Conservation (phyloP, 495 filamentous ascomycete genomes). For the Daldinia decipiens region DNA sequence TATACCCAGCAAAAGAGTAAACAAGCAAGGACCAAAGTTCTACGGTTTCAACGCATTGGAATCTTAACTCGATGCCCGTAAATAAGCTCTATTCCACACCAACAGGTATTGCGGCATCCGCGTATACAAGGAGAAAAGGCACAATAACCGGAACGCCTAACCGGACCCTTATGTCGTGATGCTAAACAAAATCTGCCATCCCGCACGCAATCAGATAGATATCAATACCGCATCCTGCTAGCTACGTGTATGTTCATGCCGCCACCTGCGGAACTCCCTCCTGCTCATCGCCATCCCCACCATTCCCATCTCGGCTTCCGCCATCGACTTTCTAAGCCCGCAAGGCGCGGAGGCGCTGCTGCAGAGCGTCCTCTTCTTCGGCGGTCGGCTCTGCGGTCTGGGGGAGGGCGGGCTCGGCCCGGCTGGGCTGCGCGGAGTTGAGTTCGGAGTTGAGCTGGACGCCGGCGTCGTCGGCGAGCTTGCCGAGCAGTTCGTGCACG, state of each 20-base stretch:
- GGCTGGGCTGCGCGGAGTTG: conserved; percentile 66
- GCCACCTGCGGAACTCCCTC: not conserved
- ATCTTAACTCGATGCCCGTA: not conserved
- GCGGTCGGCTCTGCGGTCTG: conserved; percentile 64
- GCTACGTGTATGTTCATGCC: conserved; percentile 8
- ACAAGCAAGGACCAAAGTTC: not conserved
- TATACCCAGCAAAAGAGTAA: not conserved
- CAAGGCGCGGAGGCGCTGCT: conserved; percentile 66
- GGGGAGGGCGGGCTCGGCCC: conserved; percentile 59
- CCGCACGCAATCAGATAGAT: not conserved
- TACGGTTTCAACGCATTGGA: not conserved
- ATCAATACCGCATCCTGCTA: not conserved
- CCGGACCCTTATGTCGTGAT: conserved; percentile 32
- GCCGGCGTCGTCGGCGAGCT: conserved; percentile 85
- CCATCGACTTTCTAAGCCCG: conserved; percentile 51
- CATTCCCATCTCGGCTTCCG: not conserved
- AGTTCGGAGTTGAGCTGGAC: conserved; percentile 78
- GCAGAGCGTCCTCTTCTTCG: conserved; percentile 71
- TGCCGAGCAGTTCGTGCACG: conserved; percentile 80
- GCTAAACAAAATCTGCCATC: conserved; percentile 29
- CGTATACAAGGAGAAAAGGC: conserved; percentile 1
- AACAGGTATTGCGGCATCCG: not conserved
- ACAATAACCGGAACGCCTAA: conserved; percentile 32
- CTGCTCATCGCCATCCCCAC: not conserved
- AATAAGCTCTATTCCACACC: not conserved